These are phyloP conservation scores for Talaromyces albobiverticillius DNA, from an alignment of 2,329 filamentous ascomycete genomes.

Conservation along the genomic window DNA sequence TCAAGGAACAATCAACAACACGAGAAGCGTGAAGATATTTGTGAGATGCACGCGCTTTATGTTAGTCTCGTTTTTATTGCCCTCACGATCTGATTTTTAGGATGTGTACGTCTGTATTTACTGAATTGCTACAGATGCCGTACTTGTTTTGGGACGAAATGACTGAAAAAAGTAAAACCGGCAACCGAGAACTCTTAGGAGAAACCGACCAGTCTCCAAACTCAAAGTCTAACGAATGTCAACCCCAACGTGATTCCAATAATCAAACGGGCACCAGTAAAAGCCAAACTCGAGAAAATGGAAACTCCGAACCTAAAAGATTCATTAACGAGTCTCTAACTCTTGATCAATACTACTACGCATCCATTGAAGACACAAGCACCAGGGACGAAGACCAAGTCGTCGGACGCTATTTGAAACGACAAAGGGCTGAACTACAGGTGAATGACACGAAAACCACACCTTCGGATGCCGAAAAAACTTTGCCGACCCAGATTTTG, in stretches of 20 bases:
- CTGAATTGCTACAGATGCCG: background rate
- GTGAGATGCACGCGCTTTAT: background rate
- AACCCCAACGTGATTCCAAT: background rate
- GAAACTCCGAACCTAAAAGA: too few species aligned
- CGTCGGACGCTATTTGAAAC: slow-evolving; percentile 4
- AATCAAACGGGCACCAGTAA: too few species aligned
- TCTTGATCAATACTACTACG: slow-evolving; percentile 19
- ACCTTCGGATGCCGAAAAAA: too few species aligned
- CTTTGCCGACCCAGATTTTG: slow-evolving; percentile 12
- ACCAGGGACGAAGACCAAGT: slow-evolving; percentile 16
- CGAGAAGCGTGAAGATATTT: background rate
- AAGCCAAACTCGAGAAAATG: too few species aligned
- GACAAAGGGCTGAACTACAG: background rate
- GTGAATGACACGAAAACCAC: background rate
- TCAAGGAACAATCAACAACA: background rate
- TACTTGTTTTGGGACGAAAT: background rate
- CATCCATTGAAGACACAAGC: slow-evolving; percentile 8
- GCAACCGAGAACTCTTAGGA: too few species aligned
- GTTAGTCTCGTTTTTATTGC: background rate
- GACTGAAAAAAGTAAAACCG: background rate
- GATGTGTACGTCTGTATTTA: too few species aligned
- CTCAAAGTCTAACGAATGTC: background rate
- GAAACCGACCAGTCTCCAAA: background rate
- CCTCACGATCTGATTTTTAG: background rate
- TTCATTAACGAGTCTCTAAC: slow-evolving; percentile 13